Percentiles rank a stretch among this genome's conserved stretches.
Conservation (phyloP, 108 stramenopile species). For the Mediolabrus comicus region DNA sequence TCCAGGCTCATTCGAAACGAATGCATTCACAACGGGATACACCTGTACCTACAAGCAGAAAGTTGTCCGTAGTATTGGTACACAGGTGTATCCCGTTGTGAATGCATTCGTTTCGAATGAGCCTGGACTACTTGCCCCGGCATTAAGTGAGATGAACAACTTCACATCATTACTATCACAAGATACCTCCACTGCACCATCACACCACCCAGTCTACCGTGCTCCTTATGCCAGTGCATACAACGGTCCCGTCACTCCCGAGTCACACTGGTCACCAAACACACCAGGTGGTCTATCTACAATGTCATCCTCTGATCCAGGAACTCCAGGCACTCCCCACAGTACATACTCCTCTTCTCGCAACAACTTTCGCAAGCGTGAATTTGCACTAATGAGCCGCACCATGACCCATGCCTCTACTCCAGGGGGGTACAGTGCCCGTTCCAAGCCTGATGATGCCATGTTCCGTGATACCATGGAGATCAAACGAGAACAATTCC, state of each 20-base stretch:
- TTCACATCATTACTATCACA: slow-evolving; percentile 61
- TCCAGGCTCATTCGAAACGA: slow-evolving; percentile 71
- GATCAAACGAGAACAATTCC: slow-evolving; percentile 74
- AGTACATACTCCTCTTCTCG: slow-evolving; percentile 13
- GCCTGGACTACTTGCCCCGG: slow-evolving; percentile 67
- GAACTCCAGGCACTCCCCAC: slow-evolving; percentile 5
- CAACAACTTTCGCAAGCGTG: slow-evolving; percentile 13
- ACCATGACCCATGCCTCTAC: slow-evolving; percentile 33
- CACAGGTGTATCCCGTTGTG: slow-evolving; percentile 75
- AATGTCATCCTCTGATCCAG: slow-evolving; percentile 20
- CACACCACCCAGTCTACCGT: slow-evolving; percentile 3
- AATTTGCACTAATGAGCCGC: slow-evolving; percentile 29
- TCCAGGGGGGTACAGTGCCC: slow-evolving; percentile 1
- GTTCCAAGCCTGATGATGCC: slow-evolving; percentile 6
- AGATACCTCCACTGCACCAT: slow-evolving; percentile 21
- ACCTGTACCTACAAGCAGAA: slow-evolving; percentile 65
- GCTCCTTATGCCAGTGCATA: background rate
- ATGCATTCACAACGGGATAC: slow-evolving; percentile 80
- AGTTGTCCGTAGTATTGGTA: slow-evolving; percentile 74
- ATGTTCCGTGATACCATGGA: slow-evolving; percentile 43
- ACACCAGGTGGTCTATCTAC: slow-evolving; percentile 37
- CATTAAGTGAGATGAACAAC: slow-evolving; percentile 82
- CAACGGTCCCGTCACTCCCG: slow-evolving; percentile 29
- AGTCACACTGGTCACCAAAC: slow-evolving; percentile 41
- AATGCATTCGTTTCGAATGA: slow-evolving; percentile 73